These are phyloP conservation scores for Ogataea siamensis DNA, from an alignment of 805 yeast genomes.

Conservation along the genomic window DNA sequence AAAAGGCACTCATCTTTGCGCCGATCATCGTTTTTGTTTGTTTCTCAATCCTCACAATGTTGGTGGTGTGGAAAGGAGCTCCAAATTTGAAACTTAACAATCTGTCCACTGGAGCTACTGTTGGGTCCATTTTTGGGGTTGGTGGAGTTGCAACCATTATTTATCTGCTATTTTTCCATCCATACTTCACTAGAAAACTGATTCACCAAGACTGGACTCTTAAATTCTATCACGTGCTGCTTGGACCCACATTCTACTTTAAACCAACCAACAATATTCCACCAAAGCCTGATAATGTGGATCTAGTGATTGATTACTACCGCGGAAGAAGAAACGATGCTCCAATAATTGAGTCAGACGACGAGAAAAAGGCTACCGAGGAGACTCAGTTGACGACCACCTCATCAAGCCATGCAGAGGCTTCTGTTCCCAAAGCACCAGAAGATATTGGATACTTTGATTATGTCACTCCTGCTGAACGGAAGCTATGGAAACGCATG, in stretches of 20 bases:
- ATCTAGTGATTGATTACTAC: constrained; percentile 61
- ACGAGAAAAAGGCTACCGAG: not conserved
- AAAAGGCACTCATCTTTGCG: constrained; percentile 54
- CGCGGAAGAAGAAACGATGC: constrained; percentile 47
- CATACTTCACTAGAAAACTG: constrained; percentile 60
- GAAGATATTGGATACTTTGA: constrained; percentile 7
- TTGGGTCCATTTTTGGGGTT: constrained; percentile 62
- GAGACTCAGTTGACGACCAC: constrained; percentile 10
- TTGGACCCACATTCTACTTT: constrained; percentile 59
- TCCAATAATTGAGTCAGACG: not conserved
- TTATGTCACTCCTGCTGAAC: constrained; percentile 18
- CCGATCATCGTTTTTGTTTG: constrained; percentile 62
- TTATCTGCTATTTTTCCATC: constrained; percentile 54
- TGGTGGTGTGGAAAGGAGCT: constrained; percentile 79
- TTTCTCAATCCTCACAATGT: constrained; percentile 65
- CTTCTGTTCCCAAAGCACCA: not conserved
- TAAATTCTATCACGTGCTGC: constrained; percentile 50
- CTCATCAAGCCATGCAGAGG: constrained; percentile 5
- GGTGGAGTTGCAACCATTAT: constrained; percentile 54
- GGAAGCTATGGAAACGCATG: constrained; percentile 38
- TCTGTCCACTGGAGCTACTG: constrained; percentile 50
- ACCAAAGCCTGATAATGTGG: constrained; percentile 61
- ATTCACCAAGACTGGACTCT: constrained; percentile 66
- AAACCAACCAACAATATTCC: constrained; percentile 57
- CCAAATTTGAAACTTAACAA: constrained; percentile 59